Percentiles rank a stretch among this genome's conserved stretches.
Conservation (phyloP, 1,284 basidiomycete genomes). For the Thecaphora thlaspeos region DNA sequence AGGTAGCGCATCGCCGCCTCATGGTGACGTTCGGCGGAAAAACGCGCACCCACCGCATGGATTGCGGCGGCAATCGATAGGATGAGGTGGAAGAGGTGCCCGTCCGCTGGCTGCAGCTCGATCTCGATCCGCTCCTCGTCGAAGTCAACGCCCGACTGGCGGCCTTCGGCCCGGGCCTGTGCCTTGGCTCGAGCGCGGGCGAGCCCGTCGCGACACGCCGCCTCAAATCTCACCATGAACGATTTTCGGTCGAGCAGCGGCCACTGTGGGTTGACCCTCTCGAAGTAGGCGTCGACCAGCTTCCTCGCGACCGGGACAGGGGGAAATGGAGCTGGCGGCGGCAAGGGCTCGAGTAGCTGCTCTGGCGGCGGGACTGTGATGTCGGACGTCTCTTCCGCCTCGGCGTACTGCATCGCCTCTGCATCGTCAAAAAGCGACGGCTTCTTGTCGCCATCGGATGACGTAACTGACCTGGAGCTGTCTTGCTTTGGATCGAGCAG, state of each 20-base stretch:
- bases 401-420: constrained; percentile 39
- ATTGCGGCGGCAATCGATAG: constrained; percentile 37
- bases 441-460: constrained; percentile 21
- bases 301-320: constrained; percentile 28
- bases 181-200: constrained; percentile 18
- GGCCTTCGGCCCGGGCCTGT: not conserved
- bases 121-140: constrained; percentile 26
- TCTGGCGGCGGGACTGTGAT: constrained; percentile 35
- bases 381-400: constrained; percentile 28
- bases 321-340: constrained; percentile 29
- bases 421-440: constrained; percentile 32
- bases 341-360: constrained; percentile 28
- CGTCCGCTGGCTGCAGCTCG: constrained; percentile 34
- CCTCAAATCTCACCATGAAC: constrained; percentile 30
- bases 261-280: constrained; percentile 33
- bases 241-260: constrained; percentile 27
- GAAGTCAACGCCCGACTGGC: not conserved
- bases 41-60: constrained; percentile 30
- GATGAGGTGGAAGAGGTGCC: constrained; percentile 38
- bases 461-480: not conserved
- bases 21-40: constrained; percentile 36
- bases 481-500: not conserved
- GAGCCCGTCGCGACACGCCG: constrained; percentile 19
- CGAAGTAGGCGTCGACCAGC: constrained; percentile 37
- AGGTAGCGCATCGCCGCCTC: constrained; percentile 39